Percentiles rank a stretch among this genome's conserved stretches.
Evolutionary conservation across 768 basidiomycete genomes (phyloP).

Genomic region (Tulasnella sp.): DNA sequence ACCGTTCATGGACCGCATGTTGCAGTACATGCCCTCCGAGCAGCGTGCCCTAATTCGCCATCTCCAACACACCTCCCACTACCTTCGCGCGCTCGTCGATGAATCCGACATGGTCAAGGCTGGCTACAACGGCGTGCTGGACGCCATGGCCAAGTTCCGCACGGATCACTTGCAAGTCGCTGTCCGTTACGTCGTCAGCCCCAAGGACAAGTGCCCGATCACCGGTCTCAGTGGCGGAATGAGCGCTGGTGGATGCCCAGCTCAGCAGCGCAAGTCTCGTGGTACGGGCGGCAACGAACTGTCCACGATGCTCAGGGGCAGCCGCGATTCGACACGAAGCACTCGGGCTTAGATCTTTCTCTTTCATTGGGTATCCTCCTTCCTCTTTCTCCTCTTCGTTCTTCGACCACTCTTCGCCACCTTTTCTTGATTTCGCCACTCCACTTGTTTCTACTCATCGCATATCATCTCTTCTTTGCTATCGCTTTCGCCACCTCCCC

Average conservation of each 20-base stretch:
- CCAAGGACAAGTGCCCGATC: conserved; percentile 12
- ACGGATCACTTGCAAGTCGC: conserved; percentile 12
- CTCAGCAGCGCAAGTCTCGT: neutral
- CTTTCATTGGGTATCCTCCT: neutral
- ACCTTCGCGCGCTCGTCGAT: conserved; percentile 49
- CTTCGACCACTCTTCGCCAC: neutral
- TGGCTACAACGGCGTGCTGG: neutral
- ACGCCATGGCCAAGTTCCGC: conserved; percentile 13
- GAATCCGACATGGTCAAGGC: neutral
- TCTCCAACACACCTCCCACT: conserved; percentile 45
- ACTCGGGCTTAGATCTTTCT: neutral
- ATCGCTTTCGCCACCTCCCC: neutral
- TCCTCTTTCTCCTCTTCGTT: neutral
- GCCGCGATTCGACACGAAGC: conserved; percentile 7
- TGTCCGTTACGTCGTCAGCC: conserved; percentile 12
- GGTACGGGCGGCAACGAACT: conserved; percentile 13
- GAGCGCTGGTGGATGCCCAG: conserved; percentile 1
- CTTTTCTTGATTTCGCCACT: neutral
- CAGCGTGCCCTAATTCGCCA: conserved; percentile 66
- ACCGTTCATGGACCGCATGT: conserved; percentile 75
- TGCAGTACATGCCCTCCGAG: conserved; percentile 84
- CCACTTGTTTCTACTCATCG: neutral
- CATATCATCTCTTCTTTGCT: neutral
- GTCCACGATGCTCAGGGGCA: conserved; percentile 7
- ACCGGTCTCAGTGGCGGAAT: neutral